Evolutionary conservation across 768 basidiomycete genomes (phyloP).

Genomic region (Brasilioporus rufonigricans): DNA sequence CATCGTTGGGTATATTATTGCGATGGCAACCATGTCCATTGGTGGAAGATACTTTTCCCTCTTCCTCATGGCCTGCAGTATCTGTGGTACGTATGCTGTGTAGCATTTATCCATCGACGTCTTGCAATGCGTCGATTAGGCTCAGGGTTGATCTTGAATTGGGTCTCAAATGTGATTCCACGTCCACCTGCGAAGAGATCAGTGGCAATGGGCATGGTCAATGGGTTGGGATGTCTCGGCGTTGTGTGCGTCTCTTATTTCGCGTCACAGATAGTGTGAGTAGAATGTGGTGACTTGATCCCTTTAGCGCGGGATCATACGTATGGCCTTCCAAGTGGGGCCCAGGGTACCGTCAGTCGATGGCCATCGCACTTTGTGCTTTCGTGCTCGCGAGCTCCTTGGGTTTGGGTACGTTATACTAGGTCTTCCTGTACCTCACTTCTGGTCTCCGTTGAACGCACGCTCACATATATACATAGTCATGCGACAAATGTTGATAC

Average conservation of each 20-base stretch:
- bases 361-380: slow-evolving; percentile 13
- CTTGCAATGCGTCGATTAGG: slow-evolving; percentile 29
- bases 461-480: slow-evolving; percentile 30
- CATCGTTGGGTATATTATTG: slow-evolving; percentile 61
- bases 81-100: slow-evolving; percentile 33
- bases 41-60: slow-evolving; percentile 57
- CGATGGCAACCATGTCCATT: slow-evolving; percentile 47
- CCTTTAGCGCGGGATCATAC: too few relatives aligned
- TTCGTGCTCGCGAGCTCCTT: slow-evolving; percentile 31
- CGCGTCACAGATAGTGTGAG: neutral
- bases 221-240: slow-evolving; percentile 58
- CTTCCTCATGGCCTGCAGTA: slow-evolving; percentile 63
- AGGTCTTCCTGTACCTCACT: too few relatives aligned
- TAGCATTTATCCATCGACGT: neutral
- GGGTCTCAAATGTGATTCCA: slow-evolving; percentile 61
- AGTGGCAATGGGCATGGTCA: slow-evolving; percentile 62
- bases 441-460: neutral
- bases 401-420: slow-evolving; percentile 34
- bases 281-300: neutral
- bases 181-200: slow-evolving; percentile 53
- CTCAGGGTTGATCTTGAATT: slow-evolving; percentile 46
- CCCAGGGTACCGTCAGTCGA: neutral
- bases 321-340: neutral
- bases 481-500: slow-evolving; percentile 43
- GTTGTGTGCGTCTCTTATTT: slow-evolving; percentile 45